Evolutionary conservation across 805 yeast species (phyloP).

Genomic region (Yamadazyma akitaensis): DNA sequence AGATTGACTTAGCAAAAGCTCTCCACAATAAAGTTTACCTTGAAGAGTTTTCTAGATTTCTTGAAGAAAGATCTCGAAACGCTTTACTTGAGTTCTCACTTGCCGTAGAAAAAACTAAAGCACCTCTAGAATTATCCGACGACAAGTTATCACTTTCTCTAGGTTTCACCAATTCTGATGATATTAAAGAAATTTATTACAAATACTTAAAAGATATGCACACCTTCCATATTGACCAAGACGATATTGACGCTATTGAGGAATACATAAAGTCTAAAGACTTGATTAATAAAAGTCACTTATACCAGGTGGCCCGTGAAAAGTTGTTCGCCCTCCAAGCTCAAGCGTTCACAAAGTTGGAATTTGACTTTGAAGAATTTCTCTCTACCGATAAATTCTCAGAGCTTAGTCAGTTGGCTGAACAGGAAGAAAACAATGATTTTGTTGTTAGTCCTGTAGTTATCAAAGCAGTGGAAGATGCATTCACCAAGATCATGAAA

Average conservation of each 20-base stretch:
- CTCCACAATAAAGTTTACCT: constrained; percentile 47
- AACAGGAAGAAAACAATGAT: constrained; percentile 18
- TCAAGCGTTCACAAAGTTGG: constrained; percentile 49
- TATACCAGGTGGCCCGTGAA: constrained; percentile 54
- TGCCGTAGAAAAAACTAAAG: constrained; percentile 62
- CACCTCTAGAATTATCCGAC: constrained; percentile 55
- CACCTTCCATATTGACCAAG: neutral
- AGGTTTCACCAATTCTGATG: constrained; percentile 49
- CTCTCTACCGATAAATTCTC: constrained; percentile 4
- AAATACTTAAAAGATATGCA: neutral
- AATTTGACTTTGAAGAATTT: constrained; percentile 24
- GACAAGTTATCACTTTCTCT: constrained; percentile 33
- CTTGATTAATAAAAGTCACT: constrained; percentile 11
- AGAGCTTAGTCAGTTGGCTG: constrained; percentile 5
- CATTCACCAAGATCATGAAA: constrained; percentile 56
- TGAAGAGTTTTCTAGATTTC: constrained; percentile 20
- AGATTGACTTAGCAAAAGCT: constrained; percentile 34
- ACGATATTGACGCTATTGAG: constrained; percentile 28
- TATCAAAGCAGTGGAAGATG: constrained; percentile 63
- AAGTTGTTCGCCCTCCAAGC: constrained; percentile 59
- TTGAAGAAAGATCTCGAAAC: constrained; percentile 14
- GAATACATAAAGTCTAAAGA: constrained; percentile 15
- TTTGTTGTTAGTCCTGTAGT: constrained; percentile 27
- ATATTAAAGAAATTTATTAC: constrained; percentile 43
- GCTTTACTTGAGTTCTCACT: constrained; percentile 59